Evolutionary conservation across 1,284 basidiomycete species (phyloP), one percentile per base, ranked within the genome.

Genomic region (Moesziomyces sp.): DNA sequence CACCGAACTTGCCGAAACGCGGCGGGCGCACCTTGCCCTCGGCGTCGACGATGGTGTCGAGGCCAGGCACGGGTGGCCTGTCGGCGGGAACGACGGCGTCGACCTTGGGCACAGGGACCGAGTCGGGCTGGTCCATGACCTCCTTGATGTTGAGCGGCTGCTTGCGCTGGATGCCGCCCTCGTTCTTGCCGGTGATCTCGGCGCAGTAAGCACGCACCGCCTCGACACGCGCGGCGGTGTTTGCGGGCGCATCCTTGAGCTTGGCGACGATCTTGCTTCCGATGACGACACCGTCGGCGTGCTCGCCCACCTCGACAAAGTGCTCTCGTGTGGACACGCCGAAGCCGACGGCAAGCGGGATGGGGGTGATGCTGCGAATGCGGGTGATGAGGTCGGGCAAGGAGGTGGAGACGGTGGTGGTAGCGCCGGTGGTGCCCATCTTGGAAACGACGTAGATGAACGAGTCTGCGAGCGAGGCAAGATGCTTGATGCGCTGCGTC

Each of bases 371-470:
- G 54, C 52, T 56, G 47, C 85, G 83, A 66, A 86, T 84, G 30
- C 77, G 79, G 30, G 72, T 47, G 54, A 86, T 77, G 55, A 86
- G 76, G 28, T 79, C 64, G 23, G 83, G 78, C 21, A 86, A 77
- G 14, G 76, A 74, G 42, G 77, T 76, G 0, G 86, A 88, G 13
- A 89, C 89, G 42, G 87, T 86, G 24, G 90, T 90, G 1, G 93
- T 92, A 4, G 94, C 97, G 44, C 96, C 97, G 0, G 96, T 99
- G 1, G 93, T 96, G 28, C 96, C 96, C 94, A 99, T 98, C 93
- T 97, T 84, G 46, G 80, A 83, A 49, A 85, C 85, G 58, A 99
- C 91, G 84, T 99, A 99, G 78, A 99, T 94, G 87, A 99, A 99
- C 5, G 92, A 91, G 85, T 99, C 96, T 23, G 97, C 95, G 72